Conservation (phyloP, 768 basidiomycete genomes). For the Tricholoma saponaceum region DNA sequence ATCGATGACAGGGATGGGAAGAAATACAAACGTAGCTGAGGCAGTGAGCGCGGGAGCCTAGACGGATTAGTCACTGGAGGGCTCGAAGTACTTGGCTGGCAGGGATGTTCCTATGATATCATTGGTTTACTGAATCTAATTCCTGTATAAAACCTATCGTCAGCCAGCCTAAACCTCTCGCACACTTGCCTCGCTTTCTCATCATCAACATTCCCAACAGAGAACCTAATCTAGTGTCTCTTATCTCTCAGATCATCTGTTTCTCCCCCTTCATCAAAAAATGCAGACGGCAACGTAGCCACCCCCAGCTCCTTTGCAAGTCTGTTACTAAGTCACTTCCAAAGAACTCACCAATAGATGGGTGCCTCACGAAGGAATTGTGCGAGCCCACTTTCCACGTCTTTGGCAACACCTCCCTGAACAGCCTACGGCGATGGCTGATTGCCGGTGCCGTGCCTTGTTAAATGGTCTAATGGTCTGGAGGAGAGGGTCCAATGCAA, state of each 20-base stretch:
- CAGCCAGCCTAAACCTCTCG: slow-evolving; percentile 41
- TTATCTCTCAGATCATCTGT: slow-evolving; percentile 34
- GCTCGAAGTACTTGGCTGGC: no score
- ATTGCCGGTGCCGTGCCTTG: slow-evolving; percentile 44
- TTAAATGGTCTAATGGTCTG: slow-evolving; percentile 46
- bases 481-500: slow-evolving; percentile 58
- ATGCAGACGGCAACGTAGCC: slow-evolving; percentile 58
- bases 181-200: slow-evolving; percentile 51
- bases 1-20: no score
- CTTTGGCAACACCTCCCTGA: slow-evolving; percentile 41
- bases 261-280: slow-evolving; percentile 43
- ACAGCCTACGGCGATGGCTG: slow-evolving; percentile 49
- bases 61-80: no score
- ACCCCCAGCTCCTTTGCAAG: slow-evolving; percentile 64
- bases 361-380: slow-evolving; percentile 73
- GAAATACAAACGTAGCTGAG: no score
- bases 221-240: slow-evolving; percentile 71
- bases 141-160: slow-evolving; percentile 35
- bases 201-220: slow-evolving; percentile 77
- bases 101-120: no score
- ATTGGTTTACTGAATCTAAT: slow-evolving; percentile 1
- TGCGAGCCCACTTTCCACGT: slow-evolving; percentile 61
- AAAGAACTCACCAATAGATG: slow-evolving; percentile 46
- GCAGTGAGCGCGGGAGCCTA: no score
- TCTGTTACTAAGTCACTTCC: slow-evolving; percentile 51